These are phyloP conservation scores for Leccinum obscurum DNA, from an alignment of 768 basidiomycete species.

Conservation along the genomic window DNA sequence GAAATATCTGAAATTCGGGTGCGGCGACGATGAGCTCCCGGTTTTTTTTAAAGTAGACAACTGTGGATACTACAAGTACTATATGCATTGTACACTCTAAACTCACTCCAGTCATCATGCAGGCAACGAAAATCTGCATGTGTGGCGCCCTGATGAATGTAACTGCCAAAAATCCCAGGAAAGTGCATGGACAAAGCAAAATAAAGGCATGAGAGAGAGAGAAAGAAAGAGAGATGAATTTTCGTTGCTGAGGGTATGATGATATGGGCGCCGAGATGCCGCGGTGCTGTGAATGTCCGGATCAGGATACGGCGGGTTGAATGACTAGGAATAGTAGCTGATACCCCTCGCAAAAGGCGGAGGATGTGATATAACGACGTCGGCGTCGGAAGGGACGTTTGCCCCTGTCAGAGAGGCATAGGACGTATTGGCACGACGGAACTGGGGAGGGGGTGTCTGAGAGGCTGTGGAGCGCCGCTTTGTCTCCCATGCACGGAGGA, in stretches of 20 bases:
- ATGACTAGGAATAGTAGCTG: constrained; percentile 24
- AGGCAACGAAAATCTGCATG: constrained; percentile 4
- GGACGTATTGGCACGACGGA: constrained; percentile 33
- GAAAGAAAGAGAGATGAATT: not conserved
- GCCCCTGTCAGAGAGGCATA: constrained; percentile 9
- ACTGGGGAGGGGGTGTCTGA: constrained; percentile 19
- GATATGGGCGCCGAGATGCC: not conserved
- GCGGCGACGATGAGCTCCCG: not conserved
- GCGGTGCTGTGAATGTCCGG: not conserved
- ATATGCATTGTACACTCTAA: not conserved
- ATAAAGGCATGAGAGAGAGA: not conserved
- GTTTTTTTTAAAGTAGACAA: not conserved
- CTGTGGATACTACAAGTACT: not conserved
- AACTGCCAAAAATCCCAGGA: not conserved
- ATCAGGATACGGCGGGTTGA: not conserved
- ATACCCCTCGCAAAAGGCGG: constrained; percentile 26
- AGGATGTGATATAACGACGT: constrained; percentile 1
- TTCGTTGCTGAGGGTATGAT: not conserved
- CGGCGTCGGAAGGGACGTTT: constrained; percentile 1
- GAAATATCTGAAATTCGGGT: not conserved
- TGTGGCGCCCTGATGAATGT: not conserved
- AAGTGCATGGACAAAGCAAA: constrained; percentile 5
- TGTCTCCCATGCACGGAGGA: constrained; percentile 58
- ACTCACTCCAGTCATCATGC: not conserved
- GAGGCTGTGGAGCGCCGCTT: constrained; percentile 27